Evolutionary conservation across 768 basidiomycete species (phyloP).

Genomic region (Sporobolomyces roseus): DNA sequence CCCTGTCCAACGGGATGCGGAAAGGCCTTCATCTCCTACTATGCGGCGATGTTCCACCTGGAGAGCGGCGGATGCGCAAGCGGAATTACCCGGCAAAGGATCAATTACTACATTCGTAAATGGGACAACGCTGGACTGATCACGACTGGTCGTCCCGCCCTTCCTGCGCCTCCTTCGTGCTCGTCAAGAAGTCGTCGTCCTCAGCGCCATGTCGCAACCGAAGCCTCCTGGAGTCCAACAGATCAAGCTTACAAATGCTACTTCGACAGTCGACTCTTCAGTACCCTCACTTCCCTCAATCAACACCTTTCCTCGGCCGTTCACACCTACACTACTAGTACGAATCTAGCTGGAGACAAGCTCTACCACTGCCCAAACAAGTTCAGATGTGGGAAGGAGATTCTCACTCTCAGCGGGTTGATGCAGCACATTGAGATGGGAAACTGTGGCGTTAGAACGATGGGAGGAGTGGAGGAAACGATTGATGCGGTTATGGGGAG

Average conservation of each 20-base stretch:
- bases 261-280: background rate
- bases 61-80: no score
- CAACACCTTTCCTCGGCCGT: background rate
- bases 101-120: no score
- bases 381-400: background rate
- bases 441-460: background rate
- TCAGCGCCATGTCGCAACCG: background rate
- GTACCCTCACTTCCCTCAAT: background rate
- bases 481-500: background rate
- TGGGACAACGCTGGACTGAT: no score
- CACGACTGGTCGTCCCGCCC: no score
- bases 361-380: background rate
- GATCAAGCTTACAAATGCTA: background rate
- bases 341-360: background rate
- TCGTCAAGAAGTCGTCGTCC: no score
- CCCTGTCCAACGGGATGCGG: no score
- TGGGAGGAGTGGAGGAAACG: background rate
- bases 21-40: no score
- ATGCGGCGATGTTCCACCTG: no score
- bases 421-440: background rate
- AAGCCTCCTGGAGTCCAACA: background rate
- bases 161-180: no score
- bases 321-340: background rate
- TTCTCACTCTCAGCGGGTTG: background rate
- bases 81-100: no score